A percentile compares a stretch with the other conserved stretches of the same genome.
phyloP scores from a whole-genome alignment of 768 basidiomycete genomes.

The Leccinum subgranulosum region DNA sequence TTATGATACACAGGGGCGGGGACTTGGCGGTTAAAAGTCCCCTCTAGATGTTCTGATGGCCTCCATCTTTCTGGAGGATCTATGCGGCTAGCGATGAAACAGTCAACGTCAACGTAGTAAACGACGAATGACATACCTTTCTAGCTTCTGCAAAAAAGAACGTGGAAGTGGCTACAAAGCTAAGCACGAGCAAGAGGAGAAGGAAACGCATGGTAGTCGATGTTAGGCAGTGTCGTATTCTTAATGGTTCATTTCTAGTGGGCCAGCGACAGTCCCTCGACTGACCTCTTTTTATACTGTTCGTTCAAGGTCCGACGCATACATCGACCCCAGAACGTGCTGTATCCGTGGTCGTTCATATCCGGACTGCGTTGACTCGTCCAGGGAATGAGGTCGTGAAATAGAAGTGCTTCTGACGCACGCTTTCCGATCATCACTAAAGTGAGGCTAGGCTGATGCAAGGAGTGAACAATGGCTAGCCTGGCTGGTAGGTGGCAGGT shows the following conservation, averaged over 20 bases:
- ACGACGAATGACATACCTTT: conserved; percentile 19
- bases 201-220: conserved; percentile 23
- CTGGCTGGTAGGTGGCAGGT: not conserved
- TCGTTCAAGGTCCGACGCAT: conserved; percentile 23
- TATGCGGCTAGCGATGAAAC: conserved; percentile 16
- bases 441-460: not conserved
- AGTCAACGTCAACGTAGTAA: conserved; percentile 2
- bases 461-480: too few species aligned
- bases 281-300: conserved; percentile 22
- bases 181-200: conserved; percentile 28
- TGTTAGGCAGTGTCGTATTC: conserved; percentile 6
- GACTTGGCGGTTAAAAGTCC: conserved; percentile 29
- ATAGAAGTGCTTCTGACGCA: conserved; percentile 14
- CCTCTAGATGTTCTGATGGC: conserved; percentile 6
- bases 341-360: conserved; percentile 13
- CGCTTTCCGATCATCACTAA: conserved; percentile 10
- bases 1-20: conserved; percentile 26
- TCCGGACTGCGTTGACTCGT: conserved; percentile 14
- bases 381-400: conserved; percentile 5
- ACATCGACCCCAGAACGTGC: conserved; percentile 24
- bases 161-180: conserved; percentile 27
- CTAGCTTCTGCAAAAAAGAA: conserved; percentile 30
- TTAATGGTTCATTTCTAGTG: conserved; percentile 29
- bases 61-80: conserved; percentile 13
- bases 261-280: conserved; percentile 12